Conservation (phyloP, 345 rosid genomes). For the Draba incana region DNA sequence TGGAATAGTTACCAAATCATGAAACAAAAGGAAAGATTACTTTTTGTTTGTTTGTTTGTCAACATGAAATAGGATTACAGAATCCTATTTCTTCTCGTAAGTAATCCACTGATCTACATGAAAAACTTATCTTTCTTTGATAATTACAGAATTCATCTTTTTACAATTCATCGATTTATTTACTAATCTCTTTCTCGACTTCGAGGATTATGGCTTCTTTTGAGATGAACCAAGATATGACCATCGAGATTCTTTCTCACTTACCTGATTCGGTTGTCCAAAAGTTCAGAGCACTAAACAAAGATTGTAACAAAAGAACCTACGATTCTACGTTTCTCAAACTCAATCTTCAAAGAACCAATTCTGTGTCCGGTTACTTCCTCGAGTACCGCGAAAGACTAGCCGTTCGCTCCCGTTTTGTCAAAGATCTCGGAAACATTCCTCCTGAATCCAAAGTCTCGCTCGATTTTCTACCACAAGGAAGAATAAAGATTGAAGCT, state of each 20-base stretch:
- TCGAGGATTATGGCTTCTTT: background rate
- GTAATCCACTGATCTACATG: background rate
- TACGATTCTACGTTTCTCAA: constrained; percentile 21
- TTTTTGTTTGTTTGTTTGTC: background rate
- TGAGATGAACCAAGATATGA: constrained; percentile 14
- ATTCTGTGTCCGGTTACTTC: constrained; percentile 3
- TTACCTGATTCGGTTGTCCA: background rate
- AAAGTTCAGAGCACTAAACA: constrained; percentile 16
- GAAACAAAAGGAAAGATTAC: background rate
- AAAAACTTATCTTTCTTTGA: background rate
- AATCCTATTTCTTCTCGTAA: background rate
- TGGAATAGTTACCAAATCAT: background rate
- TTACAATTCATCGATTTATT: background rate
- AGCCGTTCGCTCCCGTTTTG: background rate
- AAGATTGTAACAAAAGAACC: constrained; percentile 10
- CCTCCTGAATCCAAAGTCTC: background rate
- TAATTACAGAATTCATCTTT: too few relatives aligned
- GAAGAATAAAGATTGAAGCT: constrained; percentile 8
- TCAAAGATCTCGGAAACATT: background rate
- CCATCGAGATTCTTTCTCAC: constrained; percentile 16
- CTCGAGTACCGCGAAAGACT: background rate
- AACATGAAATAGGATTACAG: background rate
- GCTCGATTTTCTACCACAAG: constrained; percentile 17
- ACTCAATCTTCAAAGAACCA: background rate
- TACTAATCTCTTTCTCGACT: background rate